phyloP scores from a whole-genome alignment of 345 rosid genomes.

The thale cress (Arabidopsis thaliana) region TAIR10.1 NC_003075.7:13968501-13969000 shows the following conservation, averaged over 20 bases:
- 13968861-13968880: slow-evolving; percentile 47
- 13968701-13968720: slow-evolving; percentile 96
- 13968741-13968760: slow-evolving; percentile 84
- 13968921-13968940: neutral
- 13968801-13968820: neutral
- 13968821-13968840: slow-evolving; percentile 28
- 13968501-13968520: slow-evolving; percentile 38
- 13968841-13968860: slow-evolving; percentile 2
- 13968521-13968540: slow-evolving; percentile 41
- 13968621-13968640: slow-evolving; percentile 82
- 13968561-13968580: slow-evolving; percentile 51
- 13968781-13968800: neutral
- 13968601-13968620: slow-evolving; percentile 74
- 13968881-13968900: slow-evolving; percentile 38
- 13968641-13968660: slow-evolving; percentile 96
- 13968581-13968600: slow-evolving; percentile 58
- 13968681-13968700: slow-evolving; percentile 95
- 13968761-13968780: slow-evolving; percentile 17
- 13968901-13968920: slow-evolving; percentile 22
- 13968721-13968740: slow-evolving; percentile 97
- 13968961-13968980: neutral
- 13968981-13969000: slow-evolving; percentile 11
- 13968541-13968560: slow-evolving; percentile 32
- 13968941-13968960: slow-evolving; percentile 27
- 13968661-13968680: slow-evolving; percentile 79